Conservation (phyloP, 768 basidiomycete species). For the Suillus subaureus region DNA sequence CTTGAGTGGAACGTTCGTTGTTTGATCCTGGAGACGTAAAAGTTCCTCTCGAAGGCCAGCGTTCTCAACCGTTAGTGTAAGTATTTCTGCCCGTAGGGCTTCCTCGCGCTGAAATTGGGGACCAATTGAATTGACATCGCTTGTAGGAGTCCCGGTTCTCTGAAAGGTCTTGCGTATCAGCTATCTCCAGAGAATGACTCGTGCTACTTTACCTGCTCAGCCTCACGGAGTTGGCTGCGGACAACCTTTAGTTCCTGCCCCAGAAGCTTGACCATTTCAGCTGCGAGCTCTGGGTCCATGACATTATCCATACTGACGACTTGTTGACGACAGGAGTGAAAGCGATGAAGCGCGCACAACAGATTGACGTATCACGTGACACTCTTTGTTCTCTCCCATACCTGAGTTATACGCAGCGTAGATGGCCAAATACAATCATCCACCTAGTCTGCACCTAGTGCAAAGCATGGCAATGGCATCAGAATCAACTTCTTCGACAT, state of each 20-base stretch:
- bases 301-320: slow-evolving; percentile 20
- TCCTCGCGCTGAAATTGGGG: slow-evolving; percentile 13
- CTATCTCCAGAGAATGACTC: not conserved
- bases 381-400: not conserved
- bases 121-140: slow-evolving; percentile 2
- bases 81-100: slow-evolving; percentile 19
- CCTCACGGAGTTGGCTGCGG: slow-evolving; percentile 25
- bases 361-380: not conserved
- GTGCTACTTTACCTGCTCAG: slow-evolving; percentile 19
- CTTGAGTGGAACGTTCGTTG: slow-evolving; percentile 18
- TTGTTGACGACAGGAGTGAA: not conserved
- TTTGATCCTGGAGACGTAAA: slow-evolving; percentile 17
- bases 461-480: slow-evolving; percentile 26
- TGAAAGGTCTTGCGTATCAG: slow-evolving; percentile 8
- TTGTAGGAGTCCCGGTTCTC: slow-evolving; percentile 13
- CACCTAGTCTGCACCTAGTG: too few species aligned
- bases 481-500: slow-evolving; percentile 33
- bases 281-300: slow-evolving; percentile 28
- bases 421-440: too few species aligned
- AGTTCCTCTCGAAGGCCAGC: slow-evolving; percentile 18
- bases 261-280: slow-evolving; percentile 28
- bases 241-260: slow-evolving; percentile 26
- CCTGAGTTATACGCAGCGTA: too few species aligned
- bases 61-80: slow-evolving; percentile 23
- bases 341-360: not conserved